Base-by-base conservation (phyloP, 768 basidiomycete species). In the Boletus vinaceobasis region DNA sequence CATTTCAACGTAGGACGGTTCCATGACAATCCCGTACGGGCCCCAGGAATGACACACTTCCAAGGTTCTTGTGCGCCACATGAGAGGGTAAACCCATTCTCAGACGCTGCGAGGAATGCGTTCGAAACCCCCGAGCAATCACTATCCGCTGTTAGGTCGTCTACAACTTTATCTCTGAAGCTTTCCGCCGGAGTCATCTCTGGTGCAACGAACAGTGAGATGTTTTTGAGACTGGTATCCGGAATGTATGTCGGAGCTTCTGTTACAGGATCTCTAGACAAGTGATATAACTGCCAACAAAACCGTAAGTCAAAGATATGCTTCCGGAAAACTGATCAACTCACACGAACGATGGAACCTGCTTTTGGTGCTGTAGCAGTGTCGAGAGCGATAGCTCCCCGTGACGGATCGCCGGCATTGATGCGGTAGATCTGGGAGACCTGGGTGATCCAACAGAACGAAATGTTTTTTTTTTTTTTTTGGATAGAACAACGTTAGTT, bases 351-450 rank as follows among this genome's bases (percentile, higher is more conserved):
- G 4, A 61, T 55, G 7, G 78, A 71, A n/a, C 82, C 85, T 14
- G 71, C 63, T 4, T 59, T 60, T 2, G 86, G 86, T 3, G 84
- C 79, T 14, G 70, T 72, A 21, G 75, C 71, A 1, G 80, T 72
- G 21, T 82, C 80, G 1, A 91, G 71, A 1, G 88, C 81, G 14
- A 90, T 76, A 4, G 78, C 77, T 3, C 89, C 89, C 7, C 85
- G 78, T 15, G 83, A 82, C 2, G 87, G 88, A 62, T 87, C 87
- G 4, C 89, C 89, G 0, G 88, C 84, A 23, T 76, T 82, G 54
- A 91, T 84, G 51, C 71, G 77, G 61, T 80, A 80, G 37, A 86
- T 73, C 43, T 78, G 77, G 21, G 64, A 61, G 3, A 79, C 57
- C 80, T 84, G 49, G 9, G 31, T 35, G 49, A 29, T 32, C 11